Percentiles rank a stretch among this genome's conserved stretches.
These are phyloP conservation scores for Periglandula ipomoeae DNA, from an alignment of 2,329 filamentous ascomycete genomes.

Conservation along the genomic window DNA sequence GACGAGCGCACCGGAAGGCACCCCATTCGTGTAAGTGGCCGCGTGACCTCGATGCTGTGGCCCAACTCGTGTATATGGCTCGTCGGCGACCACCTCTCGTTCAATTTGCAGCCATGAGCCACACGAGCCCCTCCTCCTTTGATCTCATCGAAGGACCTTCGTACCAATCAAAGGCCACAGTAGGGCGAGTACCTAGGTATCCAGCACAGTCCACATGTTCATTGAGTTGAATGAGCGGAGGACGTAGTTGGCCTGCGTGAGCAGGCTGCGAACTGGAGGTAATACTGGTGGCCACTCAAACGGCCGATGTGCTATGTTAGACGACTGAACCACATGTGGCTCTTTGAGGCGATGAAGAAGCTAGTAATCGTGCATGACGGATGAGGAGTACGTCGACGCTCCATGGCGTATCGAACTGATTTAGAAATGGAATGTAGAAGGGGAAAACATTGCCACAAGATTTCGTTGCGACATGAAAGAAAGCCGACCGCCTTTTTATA, in stretches of 20 bases:
- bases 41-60: conserved; percentile 2
- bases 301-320: not conserved
- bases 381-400: not conserved
- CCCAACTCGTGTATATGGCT: not conserved
- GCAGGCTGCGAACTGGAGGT: not conserved
- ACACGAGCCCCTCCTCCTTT: not conserved
- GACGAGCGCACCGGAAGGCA: not conserved
- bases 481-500: conserved; percentile 9
- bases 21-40: conserved; percentile 4
- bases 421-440: not conserved
- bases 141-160: not conserved
- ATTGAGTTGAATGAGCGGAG: not conserved
- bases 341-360: not conserved
- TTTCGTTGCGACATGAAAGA: not conserved
- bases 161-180: not conserved
- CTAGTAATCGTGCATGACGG: not conserved
- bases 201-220: conserved; percentile 3
- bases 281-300: not conserved
- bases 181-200: not conserved
- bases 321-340: not conserved
- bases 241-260: not conserved
- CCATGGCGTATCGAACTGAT: not conserved
- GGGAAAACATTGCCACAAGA: not conserved
- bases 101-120: not conserved
- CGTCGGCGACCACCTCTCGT: not conserved